Percentiles rank a stretch among this genome's conserved stretches.
Conservation (phyloP, 306 rosid species). For the Quercus wislizeni region DNA sequence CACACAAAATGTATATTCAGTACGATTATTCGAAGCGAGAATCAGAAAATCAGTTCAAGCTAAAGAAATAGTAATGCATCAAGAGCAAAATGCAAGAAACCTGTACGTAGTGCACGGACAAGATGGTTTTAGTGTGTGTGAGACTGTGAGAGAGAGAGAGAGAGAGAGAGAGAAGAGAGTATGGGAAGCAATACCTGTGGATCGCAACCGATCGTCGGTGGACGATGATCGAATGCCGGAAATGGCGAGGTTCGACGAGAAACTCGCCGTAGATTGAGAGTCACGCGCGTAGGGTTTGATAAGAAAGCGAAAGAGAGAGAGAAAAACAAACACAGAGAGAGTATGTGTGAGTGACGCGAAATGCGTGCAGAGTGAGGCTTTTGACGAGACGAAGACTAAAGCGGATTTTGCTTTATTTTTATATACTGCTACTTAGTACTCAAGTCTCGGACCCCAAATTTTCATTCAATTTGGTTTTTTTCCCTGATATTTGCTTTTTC, state of each 20-base stretch:
- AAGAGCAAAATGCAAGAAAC: background rate
- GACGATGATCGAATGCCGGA: background rate
- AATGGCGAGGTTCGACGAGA: background rate
- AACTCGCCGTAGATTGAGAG: background rate
- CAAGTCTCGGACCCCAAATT: slow-evolving; percentile 19
- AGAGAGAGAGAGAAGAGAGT: background rate
- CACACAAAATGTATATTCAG: background rate
- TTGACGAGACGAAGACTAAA: background rate
- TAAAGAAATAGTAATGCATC: background rate
- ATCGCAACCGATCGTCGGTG: background rate
- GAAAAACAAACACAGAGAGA: too few relatives aligned
- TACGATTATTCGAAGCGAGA: too few relatives aligned
- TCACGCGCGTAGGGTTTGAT: slow-evolving; percentile 15
- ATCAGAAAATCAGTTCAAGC: background rate
- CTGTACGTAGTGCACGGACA: background rate
- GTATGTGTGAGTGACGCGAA: background rate
- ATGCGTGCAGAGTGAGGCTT: background rate
- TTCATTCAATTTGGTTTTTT: background rate
- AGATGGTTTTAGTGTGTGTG: background rate
- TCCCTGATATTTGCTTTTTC: too few relatives aligned
- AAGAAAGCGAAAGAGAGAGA: background rate
- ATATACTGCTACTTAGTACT: background rate
- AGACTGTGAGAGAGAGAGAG: background rate
- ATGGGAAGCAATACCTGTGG: slow-evolving; percentile 13
- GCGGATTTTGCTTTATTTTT: too few relatives aligned